A percentile compares a stretch with the other conserved stretches of the same genome.
Conservation (phyloP, 805 yeast species). For the Wickerhamiella parazyma region DNA sequence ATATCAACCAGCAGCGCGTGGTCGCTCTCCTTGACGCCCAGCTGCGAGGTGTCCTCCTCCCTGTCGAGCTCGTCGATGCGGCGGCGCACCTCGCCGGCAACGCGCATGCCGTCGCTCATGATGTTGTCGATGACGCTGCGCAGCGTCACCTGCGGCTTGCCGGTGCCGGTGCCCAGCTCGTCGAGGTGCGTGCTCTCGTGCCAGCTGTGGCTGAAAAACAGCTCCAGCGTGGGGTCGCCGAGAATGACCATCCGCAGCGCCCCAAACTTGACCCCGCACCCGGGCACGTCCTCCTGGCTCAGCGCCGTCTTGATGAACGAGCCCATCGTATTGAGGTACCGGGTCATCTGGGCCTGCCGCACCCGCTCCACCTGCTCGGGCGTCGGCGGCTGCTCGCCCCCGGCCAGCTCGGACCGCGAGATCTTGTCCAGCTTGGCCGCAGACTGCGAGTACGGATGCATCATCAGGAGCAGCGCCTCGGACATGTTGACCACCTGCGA, state of each 20-base stretch:
- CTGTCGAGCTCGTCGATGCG: constrained; percentile 51
- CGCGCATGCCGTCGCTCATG: constrained; percentile 82
- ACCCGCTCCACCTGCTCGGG: constrained; percentile 36
- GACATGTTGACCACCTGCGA: constrained; percentile 71
- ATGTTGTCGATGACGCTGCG: constrained; percentile 85
- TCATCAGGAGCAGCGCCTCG: constrained; percentile 71
- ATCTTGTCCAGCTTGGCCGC: constrained; percentile 41
- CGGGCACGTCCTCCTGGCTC: constrained; percentile 32
- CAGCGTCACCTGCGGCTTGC: constrained; percentile 37
- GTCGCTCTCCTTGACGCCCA: constrained; percentile 23
- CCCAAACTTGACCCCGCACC: constrained; percentile 39
- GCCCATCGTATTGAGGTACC: constrained; percentile 79
- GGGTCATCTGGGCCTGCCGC: constrained; percentile 25
- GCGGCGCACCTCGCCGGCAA: constrained; percentile 77
- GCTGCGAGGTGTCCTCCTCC: constrained; percentile 20
- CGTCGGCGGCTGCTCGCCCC: constrained; percentile 31
- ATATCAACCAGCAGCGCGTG: constrained; percentile 24
- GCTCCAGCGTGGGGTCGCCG: constrained; percentile 88
- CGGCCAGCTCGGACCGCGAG: constrained; percentile 36
- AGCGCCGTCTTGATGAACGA: constrained; percentile 75
- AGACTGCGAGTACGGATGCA: constrained; percentile 78
- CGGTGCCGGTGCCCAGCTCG: constrained; percentile 32
- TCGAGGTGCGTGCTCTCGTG: constrained; percentile 51
- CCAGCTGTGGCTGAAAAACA: constrained; percentile 59
- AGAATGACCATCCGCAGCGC: constrained; percentile 89